phyloP scores from a whole-genome alignment of 257 asterid genomes.

The Rhazya stricta region DNA sequence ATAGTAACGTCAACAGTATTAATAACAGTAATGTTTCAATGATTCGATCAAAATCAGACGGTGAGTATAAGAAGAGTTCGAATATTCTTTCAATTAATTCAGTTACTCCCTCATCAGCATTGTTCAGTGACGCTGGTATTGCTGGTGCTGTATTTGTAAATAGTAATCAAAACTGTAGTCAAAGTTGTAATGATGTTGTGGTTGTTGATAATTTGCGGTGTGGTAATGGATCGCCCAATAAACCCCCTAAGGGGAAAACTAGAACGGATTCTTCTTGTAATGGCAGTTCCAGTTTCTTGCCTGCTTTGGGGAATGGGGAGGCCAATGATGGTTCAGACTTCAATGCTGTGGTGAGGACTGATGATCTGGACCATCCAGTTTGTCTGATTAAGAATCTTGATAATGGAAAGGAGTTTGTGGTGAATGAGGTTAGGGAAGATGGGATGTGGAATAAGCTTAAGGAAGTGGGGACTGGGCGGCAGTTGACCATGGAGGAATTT shows the following conservation, averaged over 20 bases:
- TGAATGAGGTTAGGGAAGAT: slow-evolving; percentile 86
- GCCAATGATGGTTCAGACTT: slow-evolving; percentile 16
- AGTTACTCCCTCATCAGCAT: slow-evolving; percentile 10
- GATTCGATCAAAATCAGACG: slow-evolving; percentile 55
- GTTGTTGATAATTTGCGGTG: slow-evolving; percentile 16
- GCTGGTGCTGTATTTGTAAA: slow-evolving; percentile 28
- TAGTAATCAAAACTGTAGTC: slow-evolving; percentile 22
- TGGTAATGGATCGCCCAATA: slow-evolving; percentile 30
- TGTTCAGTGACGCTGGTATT: slow-evolving; percentile 17
- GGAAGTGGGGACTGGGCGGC: slow-evolving; percentile 91
- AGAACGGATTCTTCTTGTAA: slow-evolving; percentile 19
- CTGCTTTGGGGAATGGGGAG: slow-evolving; percentile 17
- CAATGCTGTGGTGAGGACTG: slow-evolving; percentile 26
- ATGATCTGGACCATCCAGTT: slow-evolving; percentile 33
- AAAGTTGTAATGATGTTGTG: slow-evolving; percentile 13
- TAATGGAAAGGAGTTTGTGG: slow-evolving; percentile 92
- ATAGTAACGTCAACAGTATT: not conserved
- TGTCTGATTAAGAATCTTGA: slow-evolving; percentile 88
- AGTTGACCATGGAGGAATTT: slow-evolving; percentile 86
- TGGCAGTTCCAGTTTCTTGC: slow-evolving; percentile 23
- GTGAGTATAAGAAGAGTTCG: slow-evolving; percentile 34
- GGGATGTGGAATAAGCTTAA: slow-evolving; percentile 89
- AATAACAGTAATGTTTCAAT: slow-evolving; percentile 14
- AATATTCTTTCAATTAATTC: slow-evolving; percentile 20
- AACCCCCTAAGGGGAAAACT: slow-evolving; percentile 38